A percentile compares a stretch with the other conserved stretches of the same genome.
Evolutionary conservation across 2,329 filamentous ascomycete genomes (phyloP).

Genomic region (Aureobasidium melanogenum): DNA sequence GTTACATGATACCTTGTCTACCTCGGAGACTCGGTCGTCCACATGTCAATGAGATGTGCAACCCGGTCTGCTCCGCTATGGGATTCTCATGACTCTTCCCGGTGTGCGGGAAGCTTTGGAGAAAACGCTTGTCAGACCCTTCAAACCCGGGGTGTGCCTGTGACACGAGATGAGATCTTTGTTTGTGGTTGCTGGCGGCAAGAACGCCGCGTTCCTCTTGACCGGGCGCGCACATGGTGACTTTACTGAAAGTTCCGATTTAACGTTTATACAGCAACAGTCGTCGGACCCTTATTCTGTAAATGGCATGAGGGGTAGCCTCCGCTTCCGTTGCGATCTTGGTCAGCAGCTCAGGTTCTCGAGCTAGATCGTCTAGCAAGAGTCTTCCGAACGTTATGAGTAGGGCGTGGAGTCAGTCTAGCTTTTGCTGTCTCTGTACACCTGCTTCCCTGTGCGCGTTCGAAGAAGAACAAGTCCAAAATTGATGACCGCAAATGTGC

Average conservation of each 20-base stretch:
- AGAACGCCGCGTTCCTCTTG: conserved; percentile 5
- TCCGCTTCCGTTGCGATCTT: not conserved
- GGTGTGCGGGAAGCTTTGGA: not conserved
- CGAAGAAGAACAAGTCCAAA: not conserved
- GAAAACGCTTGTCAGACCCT: conserved; percentile 1
- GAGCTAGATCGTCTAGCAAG: not conserved
- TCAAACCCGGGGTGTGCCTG: not conserved
- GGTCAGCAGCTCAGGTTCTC: not conserved
- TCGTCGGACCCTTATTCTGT: not conserved
- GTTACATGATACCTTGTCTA: not conserved
- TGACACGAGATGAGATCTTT: not conserved
- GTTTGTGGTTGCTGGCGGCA: not conserved
- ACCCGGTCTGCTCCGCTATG: conserved; percentile 4
- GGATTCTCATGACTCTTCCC: not conserved
- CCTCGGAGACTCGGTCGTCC: not conserved
- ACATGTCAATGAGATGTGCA: not conserved
- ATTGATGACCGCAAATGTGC: not conserved
- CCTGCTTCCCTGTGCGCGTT: not conserved
- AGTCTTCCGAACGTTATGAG: not conserved
- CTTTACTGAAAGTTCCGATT: not conserved
- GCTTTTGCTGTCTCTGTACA: not conserved
- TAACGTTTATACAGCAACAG: conserved; percentile 11
- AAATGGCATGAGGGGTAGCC: not conserved
- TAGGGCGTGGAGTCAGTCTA: not conserved
- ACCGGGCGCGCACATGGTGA: not conserved